These are phyloP conservation scores for Aureobasidium lini DNA, from an alignment of 2,329 filamentous ascomycete species.

Conservation along the genomic window DNA sequence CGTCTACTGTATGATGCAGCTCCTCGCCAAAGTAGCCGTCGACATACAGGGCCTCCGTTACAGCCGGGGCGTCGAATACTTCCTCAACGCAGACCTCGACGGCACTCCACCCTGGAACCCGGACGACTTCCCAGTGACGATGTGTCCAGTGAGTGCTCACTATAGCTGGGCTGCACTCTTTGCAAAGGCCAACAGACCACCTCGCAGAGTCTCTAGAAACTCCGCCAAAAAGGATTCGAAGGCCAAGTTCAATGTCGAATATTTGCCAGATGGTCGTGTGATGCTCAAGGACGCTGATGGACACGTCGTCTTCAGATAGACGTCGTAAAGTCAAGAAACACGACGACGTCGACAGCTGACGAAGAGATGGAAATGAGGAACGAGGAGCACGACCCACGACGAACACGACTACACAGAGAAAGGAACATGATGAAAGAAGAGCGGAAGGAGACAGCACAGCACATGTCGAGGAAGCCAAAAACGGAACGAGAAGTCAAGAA, in stretches of 20 bases:
- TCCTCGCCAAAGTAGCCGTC: conserved; percentile 35
- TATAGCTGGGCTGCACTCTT: conserved; percentile 8
- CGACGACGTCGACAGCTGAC: no score
- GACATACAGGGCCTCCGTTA: conserved; percentile 33
- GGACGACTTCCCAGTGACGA: neutral
- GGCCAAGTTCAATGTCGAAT: neutral
- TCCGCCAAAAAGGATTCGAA: neutral
- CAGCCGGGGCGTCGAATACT: conserved; percentile 32
- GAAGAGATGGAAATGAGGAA: no score
- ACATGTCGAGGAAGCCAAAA: no score
- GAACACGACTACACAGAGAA: no score
- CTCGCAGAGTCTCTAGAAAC: neutral
- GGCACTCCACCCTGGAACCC: conserved; percentile 20
- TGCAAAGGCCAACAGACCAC: neutral
- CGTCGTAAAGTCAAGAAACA: no score
- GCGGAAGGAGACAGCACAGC: neutral
- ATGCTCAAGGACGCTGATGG: conserved; percentile 3
- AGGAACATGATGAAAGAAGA: neutral
- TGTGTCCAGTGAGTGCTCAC: neutral
- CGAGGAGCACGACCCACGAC: no score
- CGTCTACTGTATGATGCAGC: conserved; percentile 35
- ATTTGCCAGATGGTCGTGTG: neutral
- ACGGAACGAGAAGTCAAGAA: neutral
- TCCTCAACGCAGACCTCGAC: conserved; percentile 29
- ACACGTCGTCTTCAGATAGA: neutral